Conservation (phyloP, 2,329 filamentous ascomycete genomes). For the Hypoxylon sp. region DNA sequence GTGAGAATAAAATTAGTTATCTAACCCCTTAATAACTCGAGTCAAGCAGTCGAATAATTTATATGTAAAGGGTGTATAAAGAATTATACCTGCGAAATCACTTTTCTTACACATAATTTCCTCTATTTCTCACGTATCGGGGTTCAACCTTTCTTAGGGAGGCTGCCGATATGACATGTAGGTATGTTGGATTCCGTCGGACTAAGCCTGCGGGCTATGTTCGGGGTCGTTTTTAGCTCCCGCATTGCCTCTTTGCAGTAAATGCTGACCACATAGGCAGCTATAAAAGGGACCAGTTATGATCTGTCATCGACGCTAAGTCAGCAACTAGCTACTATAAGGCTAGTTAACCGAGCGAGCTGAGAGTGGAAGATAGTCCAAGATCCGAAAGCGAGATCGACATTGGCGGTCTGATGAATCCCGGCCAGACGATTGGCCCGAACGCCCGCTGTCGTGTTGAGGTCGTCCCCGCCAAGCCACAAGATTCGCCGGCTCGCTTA, state of each 20-base stretch:
- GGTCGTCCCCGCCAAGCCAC: background rate
- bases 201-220: background rate
- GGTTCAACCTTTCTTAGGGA: background rate
- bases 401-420: constrained; percentile 16
- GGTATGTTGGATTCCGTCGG: background rate
- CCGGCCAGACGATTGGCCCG: constrained; percentile 11
- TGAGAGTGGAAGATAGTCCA: background rate
- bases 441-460: background rate
- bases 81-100: background rate
- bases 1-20: background rate
- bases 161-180: background rate
- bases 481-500: background rate
- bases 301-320: constrained; percentile 4
- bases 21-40: background rate
- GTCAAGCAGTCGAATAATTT: background rate
- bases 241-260: background rate
- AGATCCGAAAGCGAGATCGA: constrained; percentile 16
- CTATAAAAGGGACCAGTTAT: background rate
- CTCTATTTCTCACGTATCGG: background rate
- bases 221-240: background rate
- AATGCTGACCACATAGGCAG: background rate
- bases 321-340: background rate
- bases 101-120: background rate
- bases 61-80: background rate
- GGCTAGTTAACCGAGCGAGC: background rate